Evolutionary conservation across 345 rosid genomes (phyloP), one percentile per base, ranked within the genome.

Genomic region (Iberis pinnata): DNA sequence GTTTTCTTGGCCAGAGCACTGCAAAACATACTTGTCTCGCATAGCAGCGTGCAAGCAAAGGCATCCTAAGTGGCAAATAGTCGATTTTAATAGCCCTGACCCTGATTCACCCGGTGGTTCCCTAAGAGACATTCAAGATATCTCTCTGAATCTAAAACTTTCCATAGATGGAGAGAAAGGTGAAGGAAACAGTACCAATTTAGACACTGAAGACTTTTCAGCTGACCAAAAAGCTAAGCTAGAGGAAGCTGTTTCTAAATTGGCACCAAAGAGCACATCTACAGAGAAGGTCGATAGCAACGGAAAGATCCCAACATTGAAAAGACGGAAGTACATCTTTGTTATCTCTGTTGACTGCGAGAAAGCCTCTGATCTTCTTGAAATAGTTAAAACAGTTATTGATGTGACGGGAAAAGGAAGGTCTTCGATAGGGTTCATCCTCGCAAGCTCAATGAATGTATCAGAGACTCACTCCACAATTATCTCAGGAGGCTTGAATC

Each of bases 1-100:
- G 43, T 82, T 70, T 62, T 80, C 94, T 16, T 84, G 89, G 94
- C 89, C 81, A 12, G 84, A 79, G 72, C 89, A 84, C 41, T 81
- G 94, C 66, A 84, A 72, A 64, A 64, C 66, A 35, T 84, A 84
- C 31, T 40, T 84, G 16, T 66, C 89, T 26, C 79, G 84, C 16
- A 78, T 84, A 73, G 73, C 77, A 32, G 71, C 74, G 40, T 84
- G 86, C 77, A 82, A 68, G 55, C 82, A 75, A 63, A 81, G 94
- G 58, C 79, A 80, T 57, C 86, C 94, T 17, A 75, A 73, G 49
- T 84, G 89, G 94, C 80, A 79, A 57, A 78, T 73, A 71, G 43
- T 70, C 42, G 82, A 68, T 11, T 54, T 57, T 12, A 77, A 74
- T 43, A 56, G 61, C 59, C 56, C 75, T 3, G 86, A 73, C 56